Conservation (phyloP, 495 filamentous ascomycete species). For the Aspergillus olivimuriae region DNA sequence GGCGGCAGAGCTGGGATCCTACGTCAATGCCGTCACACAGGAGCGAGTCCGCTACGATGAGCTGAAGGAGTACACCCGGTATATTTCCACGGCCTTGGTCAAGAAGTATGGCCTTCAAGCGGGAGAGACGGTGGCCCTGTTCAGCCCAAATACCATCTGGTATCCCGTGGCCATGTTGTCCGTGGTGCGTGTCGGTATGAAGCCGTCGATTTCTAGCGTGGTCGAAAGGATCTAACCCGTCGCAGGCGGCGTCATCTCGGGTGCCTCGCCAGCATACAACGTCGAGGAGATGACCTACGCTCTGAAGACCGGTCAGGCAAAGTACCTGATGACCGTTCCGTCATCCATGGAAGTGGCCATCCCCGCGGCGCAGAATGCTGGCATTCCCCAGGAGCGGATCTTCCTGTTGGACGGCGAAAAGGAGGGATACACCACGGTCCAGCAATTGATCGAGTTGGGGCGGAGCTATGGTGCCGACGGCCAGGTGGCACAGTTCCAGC, state of each 20-base stretch:
- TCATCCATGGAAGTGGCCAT: conserved; percentile 43
- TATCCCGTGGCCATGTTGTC: conserved; percentile 55
- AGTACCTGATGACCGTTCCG: conserved; percentile 50
- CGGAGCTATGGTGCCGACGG: conserved; percentile 21
- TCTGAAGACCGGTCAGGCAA: conserved; percentile 44
- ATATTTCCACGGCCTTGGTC: conserved; percentile 51
- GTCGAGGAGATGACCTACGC: conserved; percentile 59
- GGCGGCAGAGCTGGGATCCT: conserved; percentile 38
- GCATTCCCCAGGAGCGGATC: conserved; percentile 42
- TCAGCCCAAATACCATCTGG: conserved; percentile 54
- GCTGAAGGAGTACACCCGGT: conserved; percentile 44
- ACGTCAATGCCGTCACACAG: conserved; percentile 48
- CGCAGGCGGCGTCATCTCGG: conserved; percentile 44
- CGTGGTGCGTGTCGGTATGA: conserved; percentile 35
- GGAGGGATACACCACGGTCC: conserved; percentile 41
- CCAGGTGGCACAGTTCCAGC: conserved; percentile 36
- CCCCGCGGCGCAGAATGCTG: conserved; percentile 45
- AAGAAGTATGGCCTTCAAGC: conserved; percentile 40
- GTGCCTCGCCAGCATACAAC: conserved; percentile 54
- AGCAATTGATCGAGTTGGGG: conserved; percentile 43
- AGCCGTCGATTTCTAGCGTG: conserved; percentile 3
- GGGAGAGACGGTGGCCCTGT: conserved; percentile 48
- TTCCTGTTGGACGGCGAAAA: conserved; percentile 50
- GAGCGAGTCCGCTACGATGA: conserved; percentile 47
- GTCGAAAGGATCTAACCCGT: neutral